A percentile compares a stretch with the other conserved stretches of the same genome.
Conservation (phyloP, 139 green algal species). For the Coccomyxa sp. region DNA sequence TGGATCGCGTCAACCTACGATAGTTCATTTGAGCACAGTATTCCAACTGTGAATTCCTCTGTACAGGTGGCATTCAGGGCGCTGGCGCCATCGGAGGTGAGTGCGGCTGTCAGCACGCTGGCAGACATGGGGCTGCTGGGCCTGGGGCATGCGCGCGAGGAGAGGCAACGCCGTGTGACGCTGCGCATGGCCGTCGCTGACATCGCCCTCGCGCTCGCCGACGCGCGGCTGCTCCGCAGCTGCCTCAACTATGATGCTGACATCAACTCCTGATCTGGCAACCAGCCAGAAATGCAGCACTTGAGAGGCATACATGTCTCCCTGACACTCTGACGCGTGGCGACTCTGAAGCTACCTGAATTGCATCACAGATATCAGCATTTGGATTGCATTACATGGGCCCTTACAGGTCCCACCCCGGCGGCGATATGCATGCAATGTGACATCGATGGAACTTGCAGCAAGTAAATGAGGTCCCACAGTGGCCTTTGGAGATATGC, state of each 20-base stretch:
- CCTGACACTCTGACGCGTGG: no score
- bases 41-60: not conserved
- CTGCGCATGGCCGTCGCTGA: conserved; percentile 8
- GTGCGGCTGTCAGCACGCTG: conserved; percentile 4
- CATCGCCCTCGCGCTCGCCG: conserved; percentile 4
- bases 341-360: no score
- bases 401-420: no score
- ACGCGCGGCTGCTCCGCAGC: conserved; percentile 5
- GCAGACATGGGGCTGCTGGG: conserved; percentile 4
- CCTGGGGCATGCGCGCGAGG: not conserved
- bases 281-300: not conserved
- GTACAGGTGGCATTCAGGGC: conserved; percentile 2
- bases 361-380: no score
- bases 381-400: no score
- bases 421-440: no score
- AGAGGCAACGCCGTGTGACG: not conserved
- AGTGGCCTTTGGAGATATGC: no score
- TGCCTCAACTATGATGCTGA: not conserved
- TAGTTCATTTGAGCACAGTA: not conserved
- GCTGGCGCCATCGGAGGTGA: conserved; percentile 3
- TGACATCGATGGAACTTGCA: no score
- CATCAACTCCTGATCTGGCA: not conserved
- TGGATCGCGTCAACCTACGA: no score
- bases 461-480: no score
- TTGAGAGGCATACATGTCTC: no score